Conservation (phyloP, 1,284 basidiomycete species). For the Cronartium quercuum region DNA sequence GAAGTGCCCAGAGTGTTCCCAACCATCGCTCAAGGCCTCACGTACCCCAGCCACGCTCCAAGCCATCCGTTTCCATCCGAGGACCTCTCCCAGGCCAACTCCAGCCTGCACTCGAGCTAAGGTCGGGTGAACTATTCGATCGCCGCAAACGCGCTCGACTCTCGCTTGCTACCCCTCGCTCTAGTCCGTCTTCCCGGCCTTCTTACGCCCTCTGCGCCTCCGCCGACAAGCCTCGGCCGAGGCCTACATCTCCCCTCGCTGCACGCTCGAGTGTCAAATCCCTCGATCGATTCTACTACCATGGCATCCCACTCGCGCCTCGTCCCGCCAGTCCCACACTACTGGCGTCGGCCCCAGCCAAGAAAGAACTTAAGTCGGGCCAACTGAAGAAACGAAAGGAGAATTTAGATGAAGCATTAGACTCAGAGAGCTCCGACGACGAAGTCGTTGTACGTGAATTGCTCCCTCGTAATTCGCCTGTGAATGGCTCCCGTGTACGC, state of each 20-base stretch:
- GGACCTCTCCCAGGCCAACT: not conserved
- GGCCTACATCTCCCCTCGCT: constrained; percentile 8
- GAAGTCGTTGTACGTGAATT: constrained; percentile 3
- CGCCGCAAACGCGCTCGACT: constrained; percentile 26
- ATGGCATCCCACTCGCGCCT: not conserved
- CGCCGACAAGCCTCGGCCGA: not conserved
- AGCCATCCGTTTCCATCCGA: not conserved
- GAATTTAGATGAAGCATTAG: not conserved
- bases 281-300: constrained; percentile 16
- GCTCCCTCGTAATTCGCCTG: not conserved
- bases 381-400: not conserved
- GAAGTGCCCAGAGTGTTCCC: constrained; percentile 28
- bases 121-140: not conserved
- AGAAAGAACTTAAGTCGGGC: not conserved
- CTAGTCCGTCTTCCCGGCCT: not conserved
- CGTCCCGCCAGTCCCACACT: constrained; percentile 20
- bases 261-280: constrained; percentile 1
- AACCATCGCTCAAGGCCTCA: constrained; percentile 10
- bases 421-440: constrained; percentile 22
- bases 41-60: not conserved
- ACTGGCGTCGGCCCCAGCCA: not conserved
- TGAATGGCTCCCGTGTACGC: not conserved
- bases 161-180: constrained; percentile 26
- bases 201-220: not conserved
- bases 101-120: not conserved